These are phyloP conservation scores for Boletus tomentosulus DNA, from an alignment of 768 basidiomycete genomes.

Conservation along the genomic window DNA sequence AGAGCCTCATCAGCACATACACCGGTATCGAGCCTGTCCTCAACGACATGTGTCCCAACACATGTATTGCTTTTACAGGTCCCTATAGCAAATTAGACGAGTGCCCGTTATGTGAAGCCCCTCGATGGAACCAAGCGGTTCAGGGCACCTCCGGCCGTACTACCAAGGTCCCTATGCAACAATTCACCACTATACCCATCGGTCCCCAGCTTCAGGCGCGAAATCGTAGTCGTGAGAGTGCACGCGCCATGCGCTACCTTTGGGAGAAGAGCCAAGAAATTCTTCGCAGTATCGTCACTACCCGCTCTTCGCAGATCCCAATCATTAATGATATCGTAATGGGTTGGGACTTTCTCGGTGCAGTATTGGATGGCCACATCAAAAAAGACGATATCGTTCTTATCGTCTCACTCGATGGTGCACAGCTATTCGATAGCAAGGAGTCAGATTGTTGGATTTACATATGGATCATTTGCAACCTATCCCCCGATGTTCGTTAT, in stretches of 20 bases:
- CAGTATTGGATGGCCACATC: slow-evolving; percentile 1
- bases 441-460: no score
- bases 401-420: slow-evolving; percentile 37
- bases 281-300: not conserved
- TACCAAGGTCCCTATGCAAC: slow-evolving; percentile 26
- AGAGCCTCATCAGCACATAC: not conserved
- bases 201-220: slow-evolving; percentile 44
- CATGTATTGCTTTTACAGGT: slow-evolving; percentile 39
- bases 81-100: slow-evolving; percentile 26
- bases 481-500: slow-evolving; percentile 6
- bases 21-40: slow-evolving; percentile 32
- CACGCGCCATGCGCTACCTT: slow-evolving; percentile 28
- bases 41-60: slow-evolving; percentile 41
- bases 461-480: slow-evolving; percentile 33
- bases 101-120: slow-evolving; percentile 32
- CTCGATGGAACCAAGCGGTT: slow-evolving; percentile 22
- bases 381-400: slow-evolving; percentile 27
- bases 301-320: not conserved
- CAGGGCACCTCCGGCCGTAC: not conserved
- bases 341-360: slow-evolving; percentile 12
- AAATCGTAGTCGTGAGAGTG: slow-evolving; percentile 16
- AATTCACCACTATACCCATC: slow-evolving; percentile 36
- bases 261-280: not conserved
- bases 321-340: not conserved
- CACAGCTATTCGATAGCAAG: slow-evolving; percentile 32